These are phyloP conservation scores for Paecilomyces fulvus DNA, from an alignment of 2,329 filamentous ascomycete genomes.

Conservation along the genomic window DNA sequence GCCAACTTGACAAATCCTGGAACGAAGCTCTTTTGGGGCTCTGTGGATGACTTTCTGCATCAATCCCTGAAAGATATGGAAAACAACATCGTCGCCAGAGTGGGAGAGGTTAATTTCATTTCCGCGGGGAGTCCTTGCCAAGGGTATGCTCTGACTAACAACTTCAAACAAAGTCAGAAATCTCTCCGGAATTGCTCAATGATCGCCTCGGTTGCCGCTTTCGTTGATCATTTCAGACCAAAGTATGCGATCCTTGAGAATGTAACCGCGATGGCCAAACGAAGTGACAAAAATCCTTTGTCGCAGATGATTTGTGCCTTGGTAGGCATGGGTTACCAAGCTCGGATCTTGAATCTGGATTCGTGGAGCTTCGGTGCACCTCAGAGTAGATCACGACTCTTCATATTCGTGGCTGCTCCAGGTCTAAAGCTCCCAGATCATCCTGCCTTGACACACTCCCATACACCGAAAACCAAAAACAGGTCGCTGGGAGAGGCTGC, in stretches of 20 bases:
- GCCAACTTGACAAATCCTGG: conserved; percentile 49
- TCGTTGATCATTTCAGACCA: conserved; percentile 65
- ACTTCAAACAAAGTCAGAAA: conserved; percentile 43
- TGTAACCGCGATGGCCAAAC: conserved; percentile 56
- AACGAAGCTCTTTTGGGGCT: conserved; percentile 56
- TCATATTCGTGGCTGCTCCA: conserved; percentile 63
- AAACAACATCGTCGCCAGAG: conserved; percentile 41
- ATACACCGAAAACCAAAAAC: conserved; percentile 34
- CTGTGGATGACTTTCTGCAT: conserved; percentile 59
- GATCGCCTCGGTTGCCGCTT: conserved; percentile 66
- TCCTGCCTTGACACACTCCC: conserved; percentile 56
- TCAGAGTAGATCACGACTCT: conserved; percentile 59
- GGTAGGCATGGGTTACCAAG: conserved; percentile 70
- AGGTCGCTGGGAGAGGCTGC: conserved; percentile 49
- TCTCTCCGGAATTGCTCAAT: conserved; percentile 67
- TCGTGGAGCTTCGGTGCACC: conserved; percentile 60
- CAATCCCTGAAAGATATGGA: conserved; percentile 46
- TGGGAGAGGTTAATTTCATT: conserved; percentile 61
- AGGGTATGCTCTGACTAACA: conserved; percentile 61
- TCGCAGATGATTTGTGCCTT: conserved; percentile 65
- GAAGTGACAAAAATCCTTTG: conserved; percentile 53
- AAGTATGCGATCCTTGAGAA: conserved; percentile 73
- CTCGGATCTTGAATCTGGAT: conserved; percentile 59
- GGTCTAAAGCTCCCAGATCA: conserved; percentile 48
- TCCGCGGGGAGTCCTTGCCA: conserved; percentile 69